phyloP scores from a whole-genome alignment of 805 yeast species.

The Yarrowia keelungensis region DNA sequence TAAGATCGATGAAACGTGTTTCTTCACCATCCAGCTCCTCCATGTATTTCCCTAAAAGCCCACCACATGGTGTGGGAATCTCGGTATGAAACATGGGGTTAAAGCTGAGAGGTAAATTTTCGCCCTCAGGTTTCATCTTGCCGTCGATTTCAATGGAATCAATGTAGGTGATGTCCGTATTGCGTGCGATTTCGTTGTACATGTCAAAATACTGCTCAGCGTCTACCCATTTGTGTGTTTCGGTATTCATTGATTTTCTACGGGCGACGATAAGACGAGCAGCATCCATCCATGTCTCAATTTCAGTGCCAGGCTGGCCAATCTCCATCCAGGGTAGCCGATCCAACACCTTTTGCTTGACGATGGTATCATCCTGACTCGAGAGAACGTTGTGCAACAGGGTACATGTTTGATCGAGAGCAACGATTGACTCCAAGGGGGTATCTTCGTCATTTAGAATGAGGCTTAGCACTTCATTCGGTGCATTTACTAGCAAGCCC shows the following conservation, averaged over 20 bases:
- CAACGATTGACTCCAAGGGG: background rate
- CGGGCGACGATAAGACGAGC: background rate
- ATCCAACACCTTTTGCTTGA: background rate
- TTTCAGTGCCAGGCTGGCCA: background rate
- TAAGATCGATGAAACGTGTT: slow-evolving; percentile 4
- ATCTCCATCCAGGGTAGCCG: slow-evolving; percentile 2
- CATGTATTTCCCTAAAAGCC: background rate
- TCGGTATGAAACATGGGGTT: background rate
- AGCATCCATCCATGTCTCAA: background rate
- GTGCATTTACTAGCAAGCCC: background rate
- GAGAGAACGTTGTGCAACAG: background rate
- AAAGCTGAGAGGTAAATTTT: background rate
- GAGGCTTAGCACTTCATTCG: background rate
- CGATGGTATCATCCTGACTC: background rate
- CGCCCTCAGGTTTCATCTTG: background rate
- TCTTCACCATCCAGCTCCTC: background rate
- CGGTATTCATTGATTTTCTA: background rate
- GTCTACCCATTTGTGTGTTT: background rate
- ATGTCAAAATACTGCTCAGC: background rate
- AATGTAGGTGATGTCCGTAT: background rate
- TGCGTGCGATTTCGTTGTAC: background rate
- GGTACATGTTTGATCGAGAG: background rate
- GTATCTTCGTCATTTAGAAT: background rate
- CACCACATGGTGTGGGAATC: background rate
- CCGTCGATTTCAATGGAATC: slow-evolving; percentile 2